Base-by-base conservation (phyloP, 2,329 filamentous ascomycete species). In the Cytospora mali region DNA sequence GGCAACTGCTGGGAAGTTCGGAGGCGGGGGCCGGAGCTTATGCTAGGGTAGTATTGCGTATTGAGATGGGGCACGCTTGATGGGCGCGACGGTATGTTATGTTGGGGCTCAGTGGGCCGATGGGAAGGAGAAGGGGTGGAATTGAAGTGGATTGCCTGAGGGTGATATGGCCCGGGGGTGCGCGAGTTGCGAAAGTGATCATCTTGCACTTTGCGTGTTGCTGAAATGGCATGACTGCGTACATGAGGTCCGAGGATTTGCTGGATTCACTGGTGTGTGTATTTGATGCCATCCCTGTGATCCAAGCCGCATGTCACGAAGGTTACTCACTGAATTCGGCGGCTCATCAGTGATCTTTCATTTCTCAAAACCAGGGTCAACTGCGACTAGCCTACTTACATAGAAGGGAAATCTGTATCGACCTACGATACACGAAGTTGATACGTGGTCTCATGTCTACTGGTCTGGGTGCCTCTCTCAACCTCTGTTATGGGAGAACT, bases 61-160 rank as follows among this genome's bases (percentile, higher is more conserved):
- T 52, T 80, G 75, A 72, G 78, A 80, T 66, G 74, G 75, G 1
- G 75, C 76, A 1, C 69, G 80, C 11, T 67, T 80, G 49, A 70
- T 72, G 56, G 75, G 73, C 5, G 76, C 77, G 6, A 73, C 74
- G 1, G 53, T 73, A 23, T 79, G 77, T 62, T 75, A 76, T 23
- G 68, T 75, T 13, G 76, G 75, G 0, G 78, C 82, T 66, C 72
- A 81, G 42, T 76, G 76, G 68, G 73, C 74, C 18, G 75, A 78
- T 67, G 70, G 73, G 1, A 71, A 75, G 59, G 75, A 74, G 39
- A 75, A 73, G 61, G 69, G 69, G 16, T 79, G 76, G n/a, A n/a
- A n/a, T n/a, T n/a, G 75, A 77, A 70, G 66, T 77, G 77, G 74
- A 73, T 74, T 68, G 75, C 77, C 60, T 75, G 64, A 72, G 49